Evolutionary conservation across 2,329 filamentous ascomycete species (phyloP), one percentile per base, ranked within the genome.

Genomic region (Talaromyces sp.): DNA sequence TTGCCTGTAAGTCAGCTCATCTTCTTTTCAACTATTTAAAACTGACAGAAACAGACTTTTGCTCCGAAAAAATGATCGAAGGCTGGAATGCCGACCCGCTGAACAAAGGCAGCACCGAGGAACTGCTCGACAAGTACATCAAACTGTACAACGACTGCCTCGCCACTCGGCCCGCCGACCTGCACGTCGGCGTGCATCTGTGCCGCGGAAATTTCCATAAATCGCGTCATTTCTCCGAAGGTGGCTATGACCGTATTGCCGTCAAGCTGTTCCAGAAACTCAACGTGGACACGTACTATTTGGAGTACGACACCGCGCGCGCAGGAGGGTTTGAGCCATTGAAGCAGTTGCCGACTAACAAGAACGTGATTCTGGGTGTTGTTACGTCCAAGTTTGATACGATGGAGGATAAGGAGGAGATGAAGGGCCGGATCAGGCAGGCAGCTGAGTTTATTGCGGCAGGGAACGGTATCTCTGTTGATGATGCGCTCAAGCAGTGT

Each of bases 161-260:
- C 70, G 78, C 80, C 68, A 83, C 84, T 68, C 77, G 85, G 0
- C 88, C 89, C 0, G 72, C 80, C 2, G 89, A 92, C 70, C 84
- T 92, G 80, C 89, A 92, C 74, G 82, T 90, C 2, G 90, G 90
- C 53, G 87, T 93, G 17, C 90, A 93, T 71, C 80, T 92, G 57
- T 92, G 90, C 81, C 83, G 72, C 62, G 77, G 76, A 55, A 89
- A 89, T 77, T 89, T 88, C 73, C 85, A 87, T 65, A 84, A 84
- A 59, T 84, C 84, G 22, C 81, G 86, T 30, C 84, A 88, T 75
- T 89, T 89, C 68, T 84, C 85, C 58, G 85, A 88, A 69, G 87
- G 86, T 28, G 83, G 83, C 25, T 89, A 89, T 73, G 87, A 89
- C 71, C 78, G 84, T 63, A 88, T 89, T 62, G 86, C 87, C 25